These are phyloP conservation scores for maize (Zea mays) DNA, from an alignment of 176 grass and related monocot species.

Conservation along the genomic window DNA sequence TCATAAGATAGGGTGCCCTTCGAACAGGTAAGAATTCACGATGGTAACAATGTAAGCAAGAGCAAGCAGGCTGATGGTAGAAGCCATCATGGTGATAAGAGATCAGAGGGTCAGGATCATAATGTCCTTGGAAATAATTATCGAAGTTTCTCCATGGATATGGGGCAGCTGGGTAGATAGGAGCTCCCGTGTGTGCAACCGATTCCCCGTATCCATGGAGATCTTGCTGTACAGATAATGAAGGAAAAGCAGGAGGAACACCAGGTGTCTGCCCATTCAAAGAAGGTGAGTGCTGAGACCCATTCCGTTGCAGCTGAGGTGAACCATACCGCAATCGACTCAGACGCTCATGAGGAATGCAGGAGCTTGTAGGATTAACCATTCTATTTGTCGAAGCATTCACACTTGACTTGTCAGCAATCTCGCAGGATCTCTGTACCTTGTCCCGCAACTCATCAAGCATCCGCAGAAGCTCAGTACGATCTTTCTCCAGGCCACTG, in stretches of 20 bases:
- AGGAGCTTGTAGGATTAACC: constrained; percentile 34
- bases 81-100: constrained; percentile 94
- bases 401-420: constrained; percentile 54
- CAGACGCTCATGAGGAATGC: constrained; percentile 41
- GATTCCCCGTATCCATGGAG: constrained; percentile 45
- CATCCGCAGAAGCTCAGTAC: constrained; percentile 63
- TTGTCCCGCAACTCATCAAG: constrained; percentile 89
- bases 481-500: constrained; percentile 59
- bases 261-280: constrained; percentile 44
- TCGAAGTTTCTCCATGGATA: constrained; percentile 64
- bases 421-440: constrained; percentile 76
- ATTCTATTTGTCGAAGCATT: constrained; percentile 24
- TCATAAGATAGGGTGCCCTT: constrained; percentile 46
- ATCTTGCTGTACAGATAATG: constrained; percentile 47
- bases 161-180: constrained; percentile 55
- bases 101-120: constrained; percentile 70
- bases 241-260: constrained; percentile 48
- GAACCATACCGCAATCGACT: constrained; percentile 55
- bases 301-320: constrained; percentile 51
- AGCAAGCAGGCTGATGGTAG: constrained; percentile 86
- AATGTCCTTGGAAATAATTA: constrained; percentile 61
- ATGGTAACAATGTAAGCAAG: constrained; percentile 74
- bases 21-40: constrained; percentile 61
- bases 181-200: constrained; percentile 44
- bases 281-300: constrained; percentile 40